These are phyloP conservation scores for Verticillium klebahnii DNA, from an alignment of 2,329 filamentous ascomycete species.

Conservation along the genomic window DNA sequence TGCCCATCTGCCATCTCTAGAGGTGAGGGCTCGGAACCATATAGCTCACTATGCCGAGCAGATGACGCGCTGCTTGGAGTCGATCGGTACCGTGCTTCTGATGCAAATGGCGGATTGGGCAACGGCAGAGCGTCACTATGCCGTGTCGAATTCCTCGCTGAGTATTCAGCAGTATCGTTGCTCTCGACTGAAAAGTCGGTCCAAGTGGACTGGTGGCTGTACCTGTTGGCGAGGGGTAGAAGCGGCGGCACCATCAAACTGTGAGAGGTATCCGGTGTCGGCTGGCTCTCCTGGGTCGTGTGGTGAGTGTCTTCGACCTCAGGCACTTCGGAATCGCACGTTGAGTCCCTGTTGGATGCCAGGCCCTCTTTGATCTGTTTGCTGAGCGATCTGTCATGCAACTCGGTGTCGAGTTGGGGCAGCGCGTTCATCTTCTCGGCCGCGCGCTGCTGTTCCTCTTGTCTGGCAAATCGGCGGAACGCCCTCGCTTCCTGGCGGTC, in stretches of 20 bases:
- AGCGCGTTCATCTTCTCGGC: not conserved
- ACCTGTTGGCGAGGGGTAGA: conserved; percentile 37
- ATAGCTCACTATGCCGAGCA: conserved; percentile 12
- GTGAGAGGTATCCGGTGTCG: conserved; percentile 31
- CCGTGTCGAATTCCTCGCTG: conserved; percentile 9
- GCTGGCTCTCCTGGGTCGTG: conserved; percentile 10
- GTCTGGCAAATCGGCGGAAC: not conserved
- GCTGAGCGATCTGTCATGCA: not conserved
- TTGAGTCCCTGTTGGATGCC: conserved; percentile 31
- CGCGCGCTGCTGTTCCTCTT: not conserved
- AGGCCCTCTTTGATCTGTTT: conserved; percentile 1
- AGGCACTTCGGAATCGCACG: conserved; percentile 29
- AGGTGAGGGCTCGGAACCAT: conserved; percentile 27
- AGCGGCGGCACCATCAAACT: conserved; percentile 43
- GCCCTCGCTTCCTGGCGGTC: conserved; percentile 19
- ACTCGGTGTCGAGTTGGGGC: not conserved
- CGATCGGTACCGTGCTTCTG: conserved; percentile 4
- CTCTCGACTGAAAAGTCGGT: conserved; percentile 56
- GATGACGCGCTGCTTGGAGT: conserved; percentile 10
- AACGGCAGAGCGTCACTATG: conserved; percentile 7
- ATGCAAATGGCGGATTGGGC: conserved; percentile 13
- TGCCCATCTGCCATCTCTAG: conserved; percentile 15
- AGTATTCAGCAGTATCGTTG: conserved; percentile 33
- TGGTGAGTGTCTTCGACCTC: conserved; percentile 8
- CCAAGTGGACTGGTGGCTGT: conserved; percentile 55